Percentiles rank a stretch among this genome's conserved stretches.
Evolutionary conservation across 1,139 yeast species (phyloP).

Genomic region (Kodamaea suecica): DNA sequence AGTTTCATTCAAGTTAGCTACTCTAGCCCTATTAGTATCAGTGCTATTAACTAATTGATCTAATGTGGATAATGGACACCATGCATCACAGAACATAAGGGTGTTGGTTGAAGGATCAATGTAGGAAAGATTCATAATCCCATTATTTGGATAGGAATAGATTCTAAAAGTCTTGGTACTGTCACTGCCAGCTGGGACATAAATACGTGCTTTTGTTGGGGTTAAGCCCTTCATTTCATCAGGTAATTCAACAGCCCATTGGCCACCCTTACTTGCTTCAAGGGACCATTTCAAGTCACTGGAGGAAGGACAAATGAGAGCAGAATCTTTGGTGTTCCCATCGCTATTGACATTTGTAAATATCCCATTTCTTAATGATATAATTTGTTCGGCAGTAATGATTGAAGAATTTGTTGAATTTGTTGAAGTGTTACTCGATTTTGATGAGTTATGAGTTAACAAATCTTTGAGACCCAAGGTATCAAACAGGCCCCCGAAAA

Average conservation of each 20-base stretch:
- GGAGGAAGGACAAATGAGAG: slow-evolving; percentile 59
- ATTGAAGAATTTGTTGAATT: slow-evolving; percentile 32
- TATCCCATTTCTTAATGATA: slow-evolving; percentile 61
- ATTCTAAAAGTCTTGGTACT: slow-evolving; percentile 70
- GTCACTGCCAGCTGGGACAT: slow-evolving; percentile 51
- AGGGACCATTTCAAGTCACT: slow-evolving; percentile 57
- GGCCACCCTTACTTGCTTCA: slow-evolving; percentile 51
- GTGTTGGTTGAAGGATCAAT: slow-evolving; percentile 67
- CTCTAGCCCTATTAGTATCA: slow-evolving; percentile 19
- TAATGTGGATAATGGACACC: slow-evolving; percentile 62
- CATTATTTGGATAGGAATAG: slow-evolving; percentile 73
- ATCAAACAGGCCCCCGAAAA: slow-evolving; percentile 78
- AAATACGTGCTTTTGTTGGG: slow-evolving; percentile 76
- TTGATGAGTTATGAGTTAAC: slow-evolving; percentile 29
- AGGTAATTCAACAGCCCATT: slow-evolving; percentile 66
- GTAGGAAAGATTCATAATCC: slow-evolving; percentile 90
- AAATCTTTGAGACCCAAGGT: slow-evolving; percentile 57
- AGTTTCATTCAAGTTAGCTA: slow-evolving; percentile 18
- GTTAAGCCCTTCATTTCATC: slow-evolving; percentile 47
- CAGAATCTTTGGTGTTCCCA: slow-evolving; percentile 27
- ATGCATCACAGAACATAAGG: slow-evolving; percentile 71
- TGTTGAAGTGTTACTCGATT: slow-evolving; percentile 25
- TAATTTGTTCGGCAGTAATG: slow-evolving; percentile 60
- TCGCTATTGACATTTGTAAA: slow-evolving; percentile 54
- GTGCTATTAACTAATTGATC: slow-evolving; percentile 27